These are phyloP conservation scores for Hypoxylon sp. DNA, from an alignment of 2,329 filamentous ascomycete genomes.

Conservation along the genomic window DNA sequence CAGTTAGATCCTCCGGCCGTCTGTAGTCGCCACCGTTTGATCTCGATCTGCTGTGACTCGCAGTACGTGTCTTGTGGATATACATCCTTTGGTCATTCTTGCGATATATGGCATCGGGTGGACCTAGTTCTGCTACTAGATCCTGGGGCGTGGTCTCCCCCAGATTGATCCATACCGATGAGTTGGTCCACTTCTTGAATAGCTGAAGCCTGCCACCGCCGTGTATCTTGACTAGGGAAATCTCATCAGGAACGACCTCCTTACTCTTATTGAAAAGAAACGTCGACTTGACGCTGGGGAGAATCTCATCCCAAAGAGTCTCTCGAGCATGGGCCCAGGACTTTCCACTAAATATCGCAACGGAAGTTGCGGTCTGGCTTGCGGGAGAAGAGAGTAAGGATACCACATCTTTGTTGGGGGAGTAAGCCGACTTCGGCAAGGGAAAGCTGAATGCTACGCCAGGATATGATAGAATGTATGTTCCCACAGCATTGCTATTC, in stretches of 20 bases:
- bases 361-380: constrained; percentile 82
- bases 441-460: constrained; percentile 95
- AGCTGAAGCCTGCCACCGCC: constrained; percentile 85
- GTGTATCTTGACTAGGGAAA: constrained; percentile 83
- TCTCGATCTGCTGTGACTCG: constrained; percentile 66
- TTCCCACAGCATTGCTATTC: constrained; percentile 70
- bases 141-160: constrained; percentile 94
- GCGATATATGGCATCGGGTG: constrained; percentile 93
- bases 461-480: constrained; percentile 93
- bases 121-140: constrained; percentile 88
- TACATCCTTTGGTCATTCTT: constrained; percentile 92
- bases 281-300: constrained; percentile 81
- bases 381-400: constrained; percentile 84
- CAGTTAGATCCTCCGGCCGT: constrained; percentile 71
- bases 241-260: constrained; percentile 88
- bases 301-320: constrained; percentile 80
- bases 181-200: constrained; percentile 77
- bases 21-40: constrained; percentile 62
- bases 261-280: constrained; percentile 78
- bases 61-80: constrained; percentile 78
- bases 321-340: constrained; percentile 90
- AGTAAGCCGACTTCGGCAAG: constrained; percentile 80
- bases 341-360: constrained; percentile 91
- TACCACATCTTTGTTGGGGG: constrained; percentile 84
- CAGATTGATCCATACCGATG: constrained; percentile 78